Evolutionary conservation across 1,284 basidiomycete species (phyloP), one percentile per base, ranked within the genome.

Genomic region (Ustilago tritici): DNA sequence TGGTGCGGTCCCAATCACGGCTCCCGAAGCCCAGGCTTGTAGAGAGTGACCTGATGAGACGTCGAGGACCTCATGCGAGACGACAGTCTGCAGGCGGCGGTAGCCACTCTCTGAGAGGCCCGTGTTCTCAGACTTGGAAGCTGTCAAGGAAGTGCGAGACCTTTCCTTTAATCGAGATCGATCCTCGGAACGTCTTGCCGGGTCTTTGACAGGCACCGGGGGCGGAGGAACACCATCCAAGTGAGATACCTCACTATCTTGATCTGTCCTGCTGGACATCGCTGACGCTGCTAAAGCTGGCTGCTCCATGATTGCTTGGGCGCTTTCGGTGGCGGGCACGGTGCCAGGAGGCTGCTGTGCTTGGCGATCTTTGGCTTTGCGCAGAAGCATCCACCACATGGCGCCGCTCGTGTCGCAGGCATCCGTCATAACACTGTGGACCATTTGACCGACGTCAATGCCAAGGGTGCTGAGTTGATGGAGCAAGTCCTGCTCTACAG

Each of bases 361-460:
- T 34, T 64, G 65, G 10, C 70, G 61, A 82, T 90, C 91, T 85
- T 93, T 92, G 10, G 91, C 89, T 81, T 92, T 93, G 78, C 92
- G 90, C 82, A 93, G 91, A 57, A 99, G 88, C 89, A 98, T 93
- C 97, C 97, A 99, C 96, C 96, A 99, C 12, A 94, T 88, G 1
- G 95, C 94, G 11, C 95, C 93, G 7, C 93, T 91, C 0, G 93
- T 90, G 86, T 99, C 96, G 83, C 96, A 99, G 0, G 97, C 96
- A 86, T 98, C 91, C 32, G 90, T 92, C 53, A 93, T 89, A 8
- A 98, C 95, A 1, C 93, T 95, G 85, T 99, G 95, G 23, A 93
- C 92, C 65, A 98, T 93, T 87, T 99, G 97, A 11, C 93, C 94
- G 0, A 93, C 93, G 84, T 99, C 96, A 74, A 98, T 91, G 0